Evolutionary conservation across 257 asterid species (phyloP).

Genomic region (Plectranthus barbatus): DNA sequence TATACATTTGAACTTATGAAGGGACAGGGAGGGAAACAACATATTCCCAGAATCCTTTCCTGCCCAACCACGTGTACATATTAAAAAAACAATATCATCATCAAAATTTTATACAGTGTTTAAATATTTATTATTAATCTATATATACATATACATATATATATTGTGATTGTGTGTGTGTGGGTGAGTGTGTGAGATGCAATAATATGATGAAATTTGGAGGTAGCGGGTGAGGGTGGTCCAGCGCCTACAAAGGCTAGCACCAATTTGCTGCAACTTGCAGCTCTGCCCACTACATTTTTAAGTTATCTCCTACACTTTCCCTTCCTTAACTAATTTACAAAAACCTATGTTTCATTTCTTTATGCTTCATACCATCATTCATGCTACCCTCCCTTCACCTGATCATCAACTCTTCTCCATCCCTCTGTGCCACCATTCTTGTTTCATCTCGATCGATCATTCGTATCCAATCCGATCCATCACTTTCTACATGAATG

Average conservation of each 20-base stretch:
- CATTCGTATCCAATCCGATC: too few species aligned
- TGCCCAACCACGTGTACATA: not conserved
- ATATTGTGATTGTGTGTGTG: not conserved
- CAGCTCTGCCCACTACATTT: not conserved
- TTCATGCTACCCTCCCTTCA: too few species aligned
- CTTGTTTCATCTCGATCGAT: too few species aligned
- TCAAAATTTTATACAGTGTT: not conserved
- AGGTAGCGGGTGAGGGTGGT: slow-evolving; percentile 21
- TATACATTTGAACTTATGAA: not conserved
- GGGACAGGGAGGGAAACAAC: not conserved
- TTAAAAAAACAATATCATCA: not conserved
- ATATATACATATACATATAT: not conserved
- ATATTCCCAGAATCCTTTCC: not conserved
- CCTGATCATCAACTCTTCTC: not conserved
- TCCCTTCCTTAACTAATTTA: not conserved
- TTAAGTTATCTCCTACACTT: not conserved
- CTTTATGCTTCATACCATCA: too few species aligned
- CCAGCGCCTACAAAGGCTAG: slow-evolving; percentile 26
- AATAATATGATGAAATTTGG: slow-evolving; percentile 7
- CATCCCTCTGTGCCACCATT: too few species aligned
- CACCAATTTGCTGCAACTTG: slow-evolving; percentile 5
- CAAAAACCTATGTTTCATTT: not conserved
- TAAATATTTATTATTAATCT: not conserved
- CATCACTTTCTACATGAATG: too few species aligned
- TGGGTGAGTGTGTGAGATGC: not conserved